Evolutionary conservation across 2,329 filamentous ascomycete species (phyloP).

Genomic region (Xylaria sp.): DNA sequence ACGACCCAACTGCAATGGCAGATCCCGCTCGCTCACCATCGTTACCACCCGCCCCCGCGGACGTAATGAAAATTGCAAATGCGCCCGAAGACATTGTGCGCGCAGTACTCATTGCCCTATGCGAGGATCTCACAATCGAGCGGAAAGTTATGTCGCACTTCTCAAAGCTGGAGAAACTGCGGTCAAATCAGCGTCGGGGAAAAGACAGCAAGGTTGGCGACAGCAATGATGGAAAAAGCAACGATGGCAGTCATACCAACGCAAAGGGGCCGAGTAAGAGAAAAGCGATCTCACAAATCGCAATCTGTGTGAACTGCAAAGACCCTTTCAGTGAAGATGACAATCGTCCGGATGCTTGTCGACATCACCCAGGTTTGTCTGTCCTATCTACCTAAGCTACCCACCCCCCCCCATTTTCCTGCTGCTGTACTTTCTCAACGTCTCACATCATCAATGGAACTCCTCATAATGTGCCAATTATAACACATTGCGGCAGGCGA

Average conservation of each 20-base stretch:
- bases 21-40: background rate
- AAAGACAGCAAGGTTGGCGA: background rate
- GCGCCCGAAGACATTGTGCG: constrained; percentile 22
- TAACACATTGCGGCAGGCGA: background rate
- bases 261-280: background rate
- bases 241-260: background rate
- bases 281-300: constrained; percentile 13
- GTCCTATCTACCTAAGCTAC: background rate
- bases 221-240: background rate
- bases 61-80: background rate
- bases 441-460: background rate
- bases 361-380: constrained; percentile 26
- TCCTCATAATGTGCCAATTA: background rate
- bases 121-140: constrained; percentile 8
- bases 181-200: background rate
- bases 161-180: background rate
- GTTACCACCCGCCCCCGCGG: background rate
- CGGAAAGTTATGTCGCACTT: constrained; percentile 4
- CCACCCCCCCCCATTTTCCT: background rate
- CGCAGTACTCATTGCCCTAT: constrained; percentile 21
- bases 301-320: constrained; percentile 16
- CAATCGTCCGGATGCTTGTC: constrained; percentile 12
- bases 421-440: background rate
- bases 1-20: background rate
- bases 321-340: constrained; percentile 23